Evolutionary conservation across 2,329 filamentous ascomycete species (phyloP), one percentile per base, ranked within the genome.

Genomic region (Coniochaeta prunicola): DNA sequence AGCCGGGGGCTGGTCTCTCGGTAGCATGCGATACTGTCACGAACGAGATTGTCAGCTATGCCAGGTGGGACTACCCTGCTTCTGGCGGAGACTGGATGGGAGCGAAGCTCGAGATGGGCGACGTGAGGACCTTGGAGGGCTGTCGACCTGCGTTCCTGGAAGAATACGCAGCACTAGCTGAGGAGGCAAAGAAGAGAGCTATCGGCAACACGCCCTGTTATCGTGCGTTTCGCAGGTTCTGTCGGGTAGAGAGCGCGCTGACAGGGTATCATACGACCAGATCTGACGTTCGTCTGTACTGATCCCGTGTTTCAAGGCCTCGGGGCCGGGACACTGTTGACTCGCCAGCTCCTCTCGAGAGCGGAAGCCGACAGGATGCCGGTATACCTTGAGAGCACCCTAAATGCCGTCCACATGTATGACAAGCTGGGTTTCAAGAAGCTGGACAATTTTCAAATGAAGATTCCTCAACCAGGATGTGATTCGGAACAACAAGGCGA

Each of bases 241-340:
- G 42, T 53, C 50, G 3, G 17, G 50, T n/a, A 53, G 9, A 28
- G 10, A 30, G 17, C 42, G 33, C 50, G 59, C 61, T 62, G 59
- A 62, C 56, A 28, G 24, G 34, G 42, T 45, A 33, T 61, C 33
- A 8, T 63, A 62, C 56, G 12, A 36, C 17, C 33, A 72, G 73
- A 74, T 58, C 68, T 74, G 34, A 70, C 70, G 40, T 77, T 75
- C 62, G 65, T 77, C 57, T 77, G 74, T 63, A 72, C 70, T 26
- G 66, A 73, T 61, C 71, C 71, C 21, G 62, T 61, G 34, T 73
- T 68, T 60, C 67, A 68, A 28, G 67, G 73, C 13, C 69, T 62
- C 57, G 74, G 75, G 36, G 72, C 70, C 24, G 75, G 71, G 6
- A 69, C 70, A 26, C 57, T 62, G 21, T 66, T 77, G 24, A 65